Evolutionary conservation across 192 early-diverging fungal genomes (phyloP).

Genomic region (Rhizophagus prolifer): DNA sequence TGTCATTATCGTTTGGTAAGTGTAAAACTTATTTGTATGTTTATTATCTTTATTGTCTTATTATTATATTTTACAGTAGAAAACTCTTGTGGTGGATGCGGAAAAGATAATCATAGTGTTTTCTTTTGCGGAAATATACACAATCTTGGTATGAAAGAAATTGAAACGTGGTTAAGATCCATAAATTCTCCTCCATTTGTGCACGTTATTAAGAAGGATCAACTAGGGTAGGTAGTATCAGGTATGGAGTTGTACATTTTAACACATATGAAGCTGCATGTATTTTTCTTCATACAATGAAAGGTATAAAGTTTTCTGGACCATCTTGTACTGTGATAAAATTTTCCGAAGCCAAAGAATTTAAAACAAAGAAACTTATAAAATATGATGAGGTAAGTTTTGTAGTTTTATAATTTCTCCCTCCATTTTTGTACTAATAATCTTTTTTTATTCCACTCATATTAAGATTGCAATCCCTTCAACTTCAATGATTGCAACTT

Average conservation of each 20-base stretch:
- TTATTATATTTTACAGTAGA: neutral
- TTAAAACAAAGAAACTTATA: too few relatives aligned
- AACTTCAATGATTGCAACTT: too few relatives aligned
- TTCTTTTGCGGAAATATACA: neutral
- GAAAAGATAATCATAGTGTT: neutral
- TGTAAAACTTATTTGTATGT: too few relatives aligned
- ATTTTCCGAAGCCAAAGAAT: too few relatives aligned
- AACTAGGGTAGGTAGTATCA: neutral
- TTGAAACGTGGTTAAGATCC: neutral
- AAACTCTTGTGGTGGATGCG: neutral
- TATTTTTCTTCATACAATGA: neutral
- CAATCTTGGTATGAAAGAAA: neutral
- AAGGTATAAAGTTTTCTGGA: neutral
- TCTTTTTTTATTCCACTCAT: too few relatives aligned
- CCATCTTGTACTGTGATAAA: neutral
- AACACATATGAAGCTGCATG: neutral
- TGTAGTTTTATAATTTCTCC: too few relatives aligned
- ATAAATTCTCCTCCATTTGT: constrained; percentile 9
- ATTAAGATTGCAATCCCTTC: too few relatives aligned
- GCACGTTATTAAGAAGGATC: neutral
- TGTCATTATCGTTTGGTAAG: too few relatives aligned
- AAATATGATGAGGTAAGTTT: too few relatives aligned
- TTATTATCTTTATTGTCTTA: neutral
- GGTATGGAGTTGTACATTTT: neutral
- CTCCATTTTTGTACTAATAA: too few relatives aligned